Percentiles rank a stretch among this genome's conserved stretches.
These are phyloP conservation scores for Colletotrichum costaricense DNA, from an alignment of 2,329 filamentous ascomycete genomes.

Conservation along the genomic window DNA sequence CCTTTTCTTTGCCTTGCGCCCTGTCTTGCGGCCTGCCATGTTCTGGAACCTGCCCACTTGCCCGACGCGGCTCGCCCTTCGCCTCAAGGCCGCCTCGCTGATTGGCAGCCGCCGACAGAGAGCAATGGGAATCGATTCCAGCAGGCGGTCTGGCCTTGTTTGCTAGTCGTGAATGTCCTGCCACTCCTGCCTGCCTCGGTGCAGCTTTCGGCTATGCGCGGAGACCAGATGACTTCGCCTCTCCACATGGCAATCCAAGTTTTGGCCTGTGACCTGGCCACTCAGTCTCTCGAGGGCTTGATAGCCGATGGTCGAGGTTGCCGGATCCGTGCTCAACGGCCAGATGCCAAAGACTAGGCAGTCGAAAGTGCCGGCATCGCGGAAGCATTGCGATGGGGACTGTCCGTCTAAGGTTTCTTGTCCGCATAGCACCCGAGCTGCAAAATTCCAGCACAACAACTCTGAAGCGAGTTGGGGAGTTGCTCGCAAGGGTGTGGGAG, in stretches of 20 bases:
- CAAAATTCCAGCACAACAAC: background rate
- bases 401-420: slow-evolving; percentile 8
- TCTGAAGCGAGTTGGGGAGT: slow-evolving; percentile 11
- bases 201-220: background rate
- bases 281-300: background rate
- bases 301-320: background rate
- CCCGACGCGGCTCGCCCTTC: background rate
- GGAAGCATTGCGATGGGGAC: slow-evolving; percentile 9
- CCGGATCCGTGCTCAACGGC: background rate
- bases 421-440: slow-evolving; percentile 16
- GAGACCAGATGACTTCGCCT: background rate
- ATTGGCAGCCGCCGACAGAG: background rate
- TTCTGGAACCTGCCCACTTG: background rate
- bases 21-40: background rate
- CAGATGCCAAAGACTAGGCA: background rate
- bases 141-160: background rate
- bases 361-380: slow-evolving; percentile 27
- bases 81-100: background rate
- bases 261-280: background rate
- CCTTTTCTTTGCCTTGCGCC: background rate
- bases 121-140: background rate
- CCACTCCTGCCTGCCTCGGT: background rate
- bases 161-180: background rate
- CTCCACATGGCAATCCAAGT: background rate
- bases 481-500: background rate